Base-by-base conservation (phyloP, 2,329 filamentous ascomycete species). In the Didymella sp. region DNA sequence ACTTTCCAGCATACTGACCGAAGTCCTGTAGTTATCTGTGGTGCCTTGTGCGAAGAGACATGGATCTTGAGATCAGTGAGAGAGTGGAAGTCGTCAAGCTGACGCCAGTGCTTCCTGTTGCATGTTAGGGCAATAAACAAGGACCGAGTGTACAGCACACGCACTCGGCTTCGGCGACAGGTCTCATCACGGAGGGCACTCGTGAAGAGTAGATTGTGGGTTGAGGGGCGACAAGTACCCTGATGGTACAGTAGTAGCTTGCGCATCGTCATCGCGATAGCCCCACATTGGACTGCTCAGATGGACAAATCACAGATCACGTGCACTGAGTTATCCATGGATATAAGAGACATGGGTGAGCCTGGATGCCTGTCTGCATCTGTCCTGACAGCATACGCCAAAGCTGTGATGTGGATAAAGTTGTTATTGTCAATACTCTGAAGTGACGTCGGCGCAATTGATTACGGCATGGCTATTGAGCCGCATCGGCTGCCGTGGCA, bases 1-100 rank as follows among this genome's bases (percentile, higher is more conserved):
- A 89, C 90, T 86, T 96, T 97, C 94, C 94, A 98, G 76, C 90
- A 96, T 33, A 96, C 84, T 3, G 94, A 97, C 53, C 93, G 87
- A 62, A 92, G 85, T 13, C 91, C 92, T 43, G 87, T 83, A 78
- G 73, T 83, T 27, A 75, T 70, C 37, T 66, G 71, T 38, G 72
- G 72, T 27, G 73, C 71, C 45, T 66, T 72, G 60, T 75, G 72
- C 41, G 72, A 68, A 30, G 71, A 74, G 25, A 75, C 73, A 17
- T 71, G 68, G 52, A 74, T 74, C 71, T 75, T 74, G 51, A 75
- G 59, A 47, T 74, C 69, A 28, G 73, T 74, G 52, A 75, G 58
- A 27, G 73, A 75, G 61, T 73, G 71, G 57, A 75, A 74, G 51
- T 73, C 58, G 59, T 73, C 72, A 12, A 75, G 71, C 60, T 72